Base-by-base conservation (phyloP, 148 eudicot species). In the Drosera capensis region DNA sequence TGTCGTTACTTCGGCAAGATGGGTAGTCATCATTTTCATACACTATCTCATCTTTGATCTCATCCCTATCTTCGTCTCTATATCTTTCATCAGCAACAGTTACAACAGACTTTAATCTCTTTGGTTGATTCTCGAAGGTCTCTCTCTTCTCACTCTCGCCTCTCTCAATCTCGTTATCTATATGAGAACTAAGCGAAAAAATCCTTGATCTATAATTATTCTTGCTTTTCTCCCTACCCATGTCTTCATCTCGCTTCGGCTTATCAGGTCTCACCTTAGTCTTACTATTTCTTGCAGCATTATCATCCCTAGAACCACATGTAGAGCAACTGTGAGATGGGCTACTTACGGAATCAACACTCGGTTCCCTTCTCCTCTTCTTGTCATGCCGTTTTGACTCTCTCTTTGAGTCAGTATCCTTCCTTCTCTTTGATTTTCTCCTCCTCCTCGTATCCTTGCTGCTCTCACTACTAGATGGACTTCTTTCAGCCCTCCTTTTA, bases 21-120 rank as follows among this genome's bases (percentile, higher is more conserved):
- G 87, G 88, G 49, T 70, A 82, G 43, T 73, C 85, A 71, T 79
- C 68, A 28, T 51, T 58, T 40, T 71, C 86, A 57, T 59, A 72
- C 24, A 72, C 58, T 38, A 79, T 77, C 69, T 82, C 94, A 42
- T 82, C 96, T 54, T 82, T 72, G 40, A 46, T 63, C 24, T 45
- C 68, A 49, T 72, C 77, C 59, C 30, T 62, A 25, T 55, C 66
- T 22, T 53, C 59, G 25, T 39, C 44, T 28, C 46, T 67, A 5
- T 65, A 75, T 7, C 29, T 37, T 36, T 71, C 73, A 17, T 68
- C 59, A 7, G 43, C 49, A 49, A 71, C 71, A 45, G 67, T 65
- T 49, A 86, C 73, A 60, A 86, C 72, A 12, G 96, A 86, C 51
- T 60, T 86, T 64, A 86, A 55, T 44, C 96, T 75, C 67, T 68